phyloP scores from a whole-genome alignment of 768 basidiomycete genomes.

The Leccinum subgranulosum region DNA sequence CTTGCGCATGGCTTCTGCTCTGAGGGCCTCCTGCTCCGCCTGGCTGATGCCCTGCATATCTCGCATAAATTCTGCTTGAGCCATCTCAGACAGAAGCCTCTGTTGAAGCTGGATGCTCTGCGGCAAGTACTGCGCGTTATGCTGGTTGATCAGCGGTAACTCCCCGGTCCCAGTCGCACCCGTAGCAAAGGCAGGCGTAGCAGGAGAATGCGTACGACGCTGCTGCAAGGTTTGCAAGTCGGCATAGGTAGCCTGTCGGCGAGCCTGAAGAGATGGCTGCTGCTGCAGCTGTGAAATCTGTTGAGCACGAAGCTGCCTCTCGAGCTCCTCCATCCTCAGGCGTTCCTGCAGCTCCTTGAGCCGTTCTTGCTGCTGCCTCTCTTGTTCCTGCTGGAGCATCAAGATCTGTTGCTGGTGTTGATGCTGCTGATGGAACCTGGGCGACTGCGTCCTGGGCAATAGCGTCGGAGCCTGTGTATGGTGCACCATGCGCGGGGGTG shows the following conservation, averaged over 20 bases:
- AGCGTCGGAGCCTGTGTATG: slow-evolving; percentile 23
- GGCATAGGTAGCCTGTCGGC: slow-evolving; percentile 40
- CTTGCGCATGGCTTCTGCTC: slow-evolving; percentile 79
- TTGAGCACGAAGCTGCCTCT: slow-evolving; percentile 57
- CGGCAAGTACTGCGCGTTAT: slow-evolving; percentile 51
- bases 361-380: slow-evolving; percentile 54
- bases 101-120: slow-evolving; percentile 74
- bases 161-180: slow-evolving; percentile 24
- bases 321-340: slow-evolving; percentile 60
- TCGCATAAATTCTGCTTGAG: slow-evolving; percentile 64
- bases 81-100: slow-evolving; percentile 71
- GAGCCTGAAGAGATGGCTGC: slow-evolving; percentile 38
- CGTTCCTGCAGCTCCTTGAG: slow-evolving; percentile 63
- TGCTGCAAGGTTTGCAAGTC: slow-evolving; percentile 49
- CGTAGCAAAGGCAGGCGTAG: slow-evolving; percentile 32
- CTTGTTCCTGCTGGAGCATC: slow-evolving; percentile 66
- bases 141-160: slow-evolving; percentile 43
- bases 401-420: slow-evolving; percentile 72
- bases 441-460: slow-evolving; percentile 65
- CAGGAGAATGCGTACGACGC: slow-evolving; percentile 51
- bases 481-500: slow-evolving; percentile 67
- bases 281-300: slow-evolving; percentile 49
- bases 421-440: slow-evolving; percentile 74
- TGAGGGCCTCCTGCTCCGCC: slow-evolving; percentile 65
- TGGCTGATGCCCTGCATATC: slow-evolving; percentile 60